These are phyloP conservation scores for Blastobotrys persicus DNA, from an alignment of 1,139 yeast genomes.

Conservation along the genomic window DNA sequence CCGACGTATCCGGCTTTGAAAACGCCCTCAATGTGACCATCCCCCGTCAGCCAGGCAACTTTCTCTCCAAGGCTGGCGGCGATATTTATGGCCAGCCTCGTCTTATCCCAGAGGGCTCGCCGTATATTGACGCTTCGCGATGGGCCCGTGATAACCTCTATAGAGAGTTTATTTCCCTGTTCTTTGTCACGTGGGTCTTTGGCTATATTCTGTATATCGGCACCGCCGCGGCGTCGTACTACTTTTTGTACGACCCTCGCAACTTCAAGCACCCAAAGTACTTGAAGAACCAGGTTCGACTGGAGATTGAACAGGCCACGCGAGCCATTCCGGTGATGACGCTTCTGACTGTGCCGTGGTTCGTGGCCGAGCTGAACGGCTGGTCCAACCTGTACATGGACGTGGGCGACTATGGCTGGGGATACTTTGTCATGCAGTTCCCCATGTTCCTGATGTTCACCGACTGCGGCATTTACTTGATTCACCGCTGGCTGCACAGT, in stretches of 20 bases:
- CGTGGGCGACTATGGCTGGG: slow-evolving; percentile 64
- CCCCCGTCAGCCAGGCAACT: neutral
- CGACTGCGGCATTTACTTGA: slow-evolving; percentile 85
- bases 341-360: slow-evolving; percentile 82
- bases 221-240: slow-evolving; percentile 75
- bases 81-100: slow-evolving; percentile 47
- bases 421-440: slow-evolving; percentile 60
- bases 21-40: neutral
- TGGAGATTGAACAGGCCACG: slow-evolving; percentile 77
- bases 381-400: slow-evolving; percentile 73
- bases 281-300: slow-evolving; percentile 82
- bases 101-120: slow-evolving; percentile 47
- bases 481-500: slow-evolving; percentile 92
- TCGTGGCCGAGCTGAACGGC: slow-evolving; percentile 78
- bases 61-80: neutral
- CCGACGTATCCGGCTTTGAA: neutral
- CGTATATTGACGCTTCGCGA: slow-evolving; percentile 57
- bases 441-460: slow-evolving; percentile 86
- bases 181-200: slow-evolving; percentile 70
- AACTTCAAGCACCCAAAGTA: slow-evolving; percentile 95
- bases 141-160: slow-evolving; percentile 68
- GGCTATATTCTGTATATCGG: slow-evolving; percentile 77
- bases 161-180: slow-evolving; percentile 68
- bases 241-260: slow-evolving; percentile 76
- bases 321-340: slow-evolving; percentile 90